Conservation (phyloP, 1,284 basidiomycete genomes). For the Rhodotorula sp. region DNA sequence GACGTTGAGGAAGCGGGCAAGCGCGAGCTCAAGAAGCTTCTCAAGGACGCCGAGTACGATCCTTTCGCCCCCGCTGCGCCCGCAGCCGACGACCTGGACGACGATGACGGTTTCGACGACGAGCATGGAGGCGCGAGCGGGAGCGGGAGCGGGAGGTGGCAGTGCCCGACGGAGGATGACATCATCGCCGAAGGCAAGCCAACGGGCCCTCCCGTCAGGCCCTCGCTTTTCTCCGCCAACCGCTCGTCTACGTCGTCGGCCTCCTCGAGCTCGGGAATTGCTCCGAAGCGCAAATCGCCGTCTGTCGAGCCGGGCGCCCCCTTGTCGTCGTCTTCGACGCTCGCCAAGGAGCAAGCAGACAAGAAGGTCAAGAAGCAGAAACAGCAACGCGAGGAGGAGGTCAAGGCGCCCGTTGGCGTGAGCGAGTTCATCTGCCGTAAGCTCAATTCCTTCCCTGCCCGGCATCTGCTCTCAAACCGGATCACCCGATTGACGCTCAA, state of each 20-base stretch:
- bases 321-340: neutral
- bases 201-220: neutral
- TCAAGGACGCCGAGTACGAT: neutral
- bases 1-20: constrained; percentile 14
- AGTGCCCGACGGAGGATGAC: constrained; percentile 4
- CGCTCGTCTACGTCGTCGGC: neutral
- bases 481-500: neutral
- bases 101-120: constrained; percentile 2
- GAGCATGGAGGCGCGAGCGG: constrained; percentile 9
- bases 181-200: neutral
- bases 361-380: neutral
- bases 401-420: neutral
- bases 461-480: no score
- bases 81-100: neutral
- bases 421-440: constrained; percentile 4
- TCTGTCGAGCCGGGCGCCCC: neutral
- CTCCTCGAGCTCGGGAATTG: neutral
- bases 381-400: no score
- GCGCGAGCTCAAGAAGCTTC: constrained; percentile 21
- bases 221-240: no score
- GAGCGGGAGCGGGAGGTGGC: constrained; percentile 8
- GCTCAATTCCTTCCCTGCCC: neutral
- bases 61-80: neutral
- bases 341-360: neutral
- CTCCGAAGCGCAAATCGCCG: neutral